These are phyloP conservation scores for Sedum album DNA, from an alignment of 164 flowering plant species.

Conservation along the genomic window DNA sequence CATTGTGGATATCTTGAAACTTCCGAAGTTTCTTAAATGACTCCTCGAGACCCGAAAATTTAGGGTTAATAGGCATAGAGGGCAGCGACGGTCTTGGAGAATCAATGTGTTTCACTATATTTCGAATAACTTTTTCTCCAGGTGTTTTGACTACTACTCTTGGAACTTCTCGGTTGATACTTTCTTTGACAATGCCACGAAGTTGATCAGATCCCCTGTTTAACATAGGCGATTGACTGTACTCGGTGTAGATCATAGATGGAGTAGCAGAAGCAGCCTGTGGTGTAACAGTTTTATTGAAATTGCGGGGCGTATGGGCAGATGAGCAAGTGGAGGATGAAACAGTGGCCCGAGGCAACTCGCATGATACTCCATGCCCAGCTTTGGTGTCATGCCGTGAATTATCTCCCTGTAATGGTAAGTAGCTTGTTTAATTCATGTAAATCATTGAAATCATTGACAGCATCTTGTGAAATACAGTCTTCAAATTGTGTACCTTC, in stretches of 20 bases:
- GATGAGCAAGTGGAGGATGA: constrained; percentile 48
- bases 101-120: constrained; percentile 32
- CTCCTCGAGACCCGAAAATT: constrained; percentile 18
- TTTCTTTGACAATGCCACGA: constrained; percentile 34
- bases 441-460: not conserved
- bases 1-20: constrained; percentile 20
- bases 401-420: constrained; percentile 29
- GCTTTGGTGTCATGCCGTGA: constrained; percentile 22
- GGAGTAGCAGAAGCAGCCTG: constrained; percentile 20
- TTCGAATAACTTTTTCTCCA: constrained; percentile 17
- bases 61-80: constrained; percentile 15
- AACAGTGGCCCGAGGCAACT: constrained; percentile 29
- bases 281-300: constrained; percentile 16
- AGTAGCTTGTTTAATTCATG: not conserved
- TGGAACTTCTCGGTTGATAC: constrained; percentile 33
- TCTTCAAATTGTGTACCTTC: constrained; percentile 11
- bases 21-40: constrained; percentile 21
- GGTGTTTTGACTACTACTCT: constrained; percentile 25
- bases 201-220: constrained; percentile 23
- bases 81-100: constrained; percentile 41
- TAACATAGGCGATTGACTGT: constrained; percentile 12
- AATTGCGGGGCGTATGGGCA: constrained; percentile 38
- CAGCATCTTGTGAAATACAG: not conserved
- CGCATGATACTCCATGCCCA: constrained; percentile 29
- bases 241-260: constrained; percentile 10